phyloP scores from a whole-genome alignment of 495 filamentous ascomycete species.

The Lasiosphaeris hirsuta region DNA sequence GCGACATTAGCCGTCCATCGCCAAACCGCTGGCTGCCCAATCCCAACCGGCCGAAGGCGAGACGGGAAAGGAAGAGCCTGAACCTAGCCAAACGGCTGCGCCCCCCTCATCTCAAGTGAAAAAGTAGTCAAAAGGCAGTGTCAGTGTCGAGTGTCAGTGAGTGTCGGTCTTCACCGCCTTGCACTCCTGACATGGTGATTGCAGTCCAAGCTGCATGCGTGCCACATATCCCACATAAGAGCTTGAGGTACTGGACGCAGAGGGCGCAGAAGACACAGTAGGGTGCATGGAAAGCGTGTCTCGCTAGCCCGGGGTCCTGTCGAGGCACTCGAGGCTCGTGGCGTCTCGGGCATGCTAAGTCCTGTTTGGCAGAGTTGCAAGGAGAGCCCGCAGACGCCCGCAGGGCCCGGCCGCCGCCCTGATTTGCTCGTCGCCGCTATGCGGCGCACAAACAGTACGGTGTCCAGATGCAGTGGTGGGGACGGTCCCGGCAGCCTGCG shows the following conservation, averaged over 20 bases:
- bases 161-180: constrained; percentile 14
- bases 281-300: constrained; percentile 16
- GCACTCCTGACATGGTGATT: constrained; percentile 6
- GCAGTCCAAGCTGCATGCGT: constrained; percentile 17
- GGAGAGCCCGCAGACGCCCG: background rate
- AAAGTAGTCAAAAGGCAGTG: constrained; percentile 1
- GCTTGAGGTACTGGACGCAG: constrained; percentile 1
- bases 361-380: no score
- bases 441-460: constrained; percentile 4
- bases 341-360: background rate
- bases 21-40: background rate
- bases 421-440: constrained; percentile 9
- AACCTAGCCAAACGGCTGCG: constrained; percentile 12
- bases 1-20: background rate
- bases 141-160: no score
- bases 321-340: constrained; percentile 13
- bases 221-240: constrained; percentile 9
- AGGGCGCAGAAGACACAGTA: background rate
- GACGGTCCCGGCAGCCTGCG: constrained; percentile 9
- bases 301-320: background rate
- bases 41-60: background rate
- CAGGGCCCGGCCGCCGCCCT: constrained; percentile 4
- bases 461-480: background rate
- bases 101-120: constrained; percentile 8
- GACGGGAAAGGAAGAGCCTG: constrained; percentile 1